Percentiles rank a stretch among this genome's conserved stretches.
These are phyloP conservation scores for Cutaneotrichosporon curvatum DNA, from an alignment of 1,284 basidiomycete species.

Conservation along the genomic window DNA sequence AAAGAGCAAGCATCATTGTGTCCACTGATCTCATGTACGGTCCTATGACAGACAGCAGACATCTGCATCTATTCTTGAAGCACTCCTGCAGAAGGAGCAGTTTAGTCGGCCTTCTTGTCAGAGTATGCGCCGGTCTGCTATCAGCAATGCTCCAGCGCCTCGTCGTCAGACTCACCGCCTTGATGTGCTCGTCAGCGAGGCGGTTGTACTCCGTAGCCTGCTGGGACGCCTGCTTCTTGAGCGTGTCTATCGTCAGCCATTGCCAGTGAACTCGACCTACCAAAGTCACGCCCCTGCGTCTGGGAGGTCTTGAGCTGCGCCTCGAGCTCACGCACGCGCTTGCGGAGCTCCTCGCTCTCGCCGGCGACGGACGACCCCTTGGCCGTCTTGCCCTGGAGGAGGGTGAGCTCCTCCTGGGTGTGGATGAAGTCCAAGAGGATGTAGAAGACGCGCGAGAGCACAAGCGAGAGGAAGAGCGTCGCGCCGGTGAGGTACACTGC, in stretches of 20 bases:
- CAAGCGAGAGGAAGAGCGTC: slow-evolving; percentile 86
- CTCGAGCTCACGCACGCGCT: slow-evolving; percentile 61
- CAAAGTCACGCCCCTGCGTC: slow-evolving; percentile 57
- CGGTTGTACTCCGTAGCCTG: slow-evolving; percentile 73
- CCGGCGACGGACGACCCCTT: slow-evolving; percentile 41
- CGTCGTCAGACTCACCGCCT: slow-evolving; percentile 44
- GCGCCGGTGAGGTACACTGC: slow-evolving; percentile 84
- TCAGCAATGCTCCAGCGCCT: slow-evolving; percentile 1
- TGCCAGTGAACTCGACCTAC: slow-evolving; percentile 47
- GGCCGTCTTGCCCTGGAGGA: slow-evolving; percentile 62
- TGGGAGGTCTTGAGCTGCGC: slow-evolving; percentile 51
- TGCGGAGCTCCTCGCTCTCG: slow-evolving; percentile 52
- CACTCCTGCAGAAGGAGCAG: background rate
- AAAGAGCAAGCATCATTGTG: too few relatives aligned
- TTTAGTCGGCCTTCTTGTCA: slow-evolving; percentile 49
- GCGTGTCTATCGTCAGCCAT: slow-evolving; percentile 52
- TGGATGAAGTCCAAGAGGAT: slow-evolving; percentile 86
- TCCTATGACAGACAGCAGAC: too few relatives aligned
- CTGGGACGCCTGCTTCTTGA: slow-evolving; percentile 73
- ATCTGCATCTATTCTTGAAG: too few relatives aligned
- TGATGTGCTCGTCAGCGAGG: slow-evolving; percentile 68
- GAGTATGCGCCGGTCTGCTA: slow-evolving; percentile 52
- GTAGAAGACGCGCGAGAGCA: slow-evolving; percentile 85
- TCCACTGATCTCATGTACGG: too few relatives aligned
- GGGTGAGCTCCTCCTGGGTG: slow-evolving; percentile 76